Evolutionary conservation across 1,139 yeast species (phyloP).

Genomic region (Nadsonia commutata): DNA sequence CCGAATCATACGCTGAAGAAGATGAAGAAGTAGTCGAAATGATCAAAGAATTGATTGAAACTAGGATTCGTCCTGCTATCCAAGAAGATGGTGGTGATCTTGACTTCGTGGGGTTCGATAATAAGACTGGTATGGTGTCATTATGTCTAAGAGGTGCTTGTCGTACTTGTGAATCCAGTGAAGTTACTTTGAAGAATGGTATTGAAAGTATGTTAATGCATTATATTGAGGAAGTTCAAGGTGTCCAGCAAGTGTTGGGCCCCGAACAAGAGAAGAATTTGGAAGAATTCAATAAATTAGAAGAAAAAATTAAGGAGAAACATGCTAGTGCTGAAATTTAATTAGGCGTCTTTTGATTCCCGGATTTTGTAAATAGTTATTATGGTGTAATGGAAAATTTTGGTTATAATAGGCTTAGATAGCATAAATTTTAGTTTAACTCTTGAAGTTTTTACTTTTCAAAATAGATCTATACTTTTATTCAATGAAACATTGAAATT

Average conservation of each 20-base stretch:
- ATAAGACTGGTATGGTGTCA: slow-evolving; percentile 52
- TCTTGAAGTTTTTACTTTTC: background rate
- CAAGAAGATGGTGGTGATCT: slow-evolving; percentile 76
- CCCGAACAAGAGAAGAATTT: slow-evolving; percentile 48
- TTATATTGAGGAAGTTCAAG: slow-evolving; percentile 68
- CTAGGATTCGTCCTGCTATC: slow-evolving; percentile 85
- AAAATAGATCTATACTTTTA: too few species aligned
- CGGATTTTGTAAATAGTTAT: too few species aligned
- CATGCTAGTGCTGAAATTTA: slow-evolving; percentile 3
- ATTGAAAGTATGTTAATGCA: slow-evolving; percentile 76
- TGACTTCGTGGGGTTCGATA: slow-evolving; percentile 50
- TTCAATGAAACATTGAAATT: too few species aligned
- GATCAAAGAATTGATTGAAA: slow-evolving; percentile 86
- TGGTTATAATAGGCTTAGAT: too few species aligned
- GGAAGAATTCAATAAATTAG: slow-evolving; percentile 58
- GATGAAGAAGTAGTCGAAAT: slow-evolving; percentile 73
- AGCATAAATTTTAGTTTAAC: background rate
- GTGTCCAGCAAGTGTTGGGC: slow-evolving; percentile 53
- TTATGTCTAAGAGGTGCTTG: slow-evolving; percentile 75
- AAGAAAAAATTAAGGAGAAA: slow-evolving; percentile 22
- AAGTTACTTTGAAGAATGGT: slow-evolving; percentile 67
- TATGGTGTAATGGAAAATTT: too few species aligned
- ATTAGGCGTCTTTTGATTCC: too few species aligned
- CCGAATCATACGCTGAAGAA: slow-evolving; percentile 32
- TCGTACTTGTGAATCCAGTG: slow-evolving; percentile 61